These are phyloP conservation scores for Dictyostelium discoideum DNA, from an alignment of 78 protist species.

Conservation along the genomic window dicty_2.7 NC_007088.5:4607001-4607500, in stretches of 20 bases:
- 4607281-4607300: not conserved
- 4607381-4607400: slow-evolving; percentile 2
- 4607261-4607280: not conserved
- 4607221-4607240: not conserved
- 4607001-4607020: not conserved
- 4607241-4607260: not conserved
- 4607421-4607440: not conserved
- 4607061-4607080: not conserved
- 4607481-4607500: not conserved
- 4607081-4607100: slow-evolving; percentile 17
- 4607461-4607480: not conserved
- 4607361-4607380: slow-evolving; percentile 7
- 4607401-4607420: slow-evolving; percentile 39
- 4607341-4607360: slow-evolving; percentile 22
- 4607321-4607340: slow-evolving; percentile 22
- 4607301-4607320: not conserved
- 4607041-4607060: slow-evolving; percentile 21
- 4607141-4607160: slow-evolving; percentile 19
- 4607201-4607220: not conserved
- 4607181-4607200: slow-evolving; percentile 35
- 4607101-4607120: slow-evolving; percentile 38
- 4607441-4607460: not conserved
- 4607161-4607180: slow-evolving; percentile 12
- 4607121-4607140: not conserved
- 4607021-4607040: not conserved